Percentiles rank a stretch among this genome's conserved stretches.
Evolutionary conservation across 371 early-diverging fungal species (phyloP).

Genomic region (Mortierella sp.): DNA sequence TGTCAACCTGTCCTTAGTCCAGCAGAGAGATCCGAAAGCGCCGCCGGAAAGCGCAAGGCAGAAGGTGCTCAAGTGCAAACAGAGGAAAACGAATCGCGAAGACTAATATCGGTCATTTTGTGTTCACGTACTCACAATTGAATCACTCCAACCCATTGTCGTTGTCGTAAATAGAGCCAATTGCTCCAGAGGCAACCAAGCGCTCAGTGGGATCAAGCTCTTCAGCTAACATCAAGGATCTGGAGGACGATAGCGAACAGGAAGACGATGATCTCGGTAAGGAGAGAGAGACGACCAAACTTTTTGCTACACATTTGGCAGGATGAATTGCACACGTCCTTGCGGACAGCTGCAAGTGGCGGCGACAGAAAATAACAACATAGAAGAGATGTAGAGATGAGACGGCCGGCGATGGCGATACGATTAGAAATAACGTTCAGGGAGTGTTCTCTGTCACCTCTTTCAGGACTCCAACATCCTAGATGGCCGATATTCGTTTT

Average conservation of each 20-base stretch:
- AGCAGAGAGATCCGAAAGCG: conserved; percentile 9
- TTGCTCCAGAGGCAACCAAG: conserved; percentile 20
- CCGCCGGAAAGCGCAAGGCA: conserved; percentile 50
- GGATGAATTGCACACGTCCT: too few relatives aligned
- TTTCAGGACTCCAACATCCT: too few relatives aligned
- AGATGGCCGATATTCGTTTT: too few relatives aligned
- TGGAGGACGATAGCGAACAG: conserved; percentile 44
- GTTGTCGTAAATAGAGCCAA: conserved; percentile 17
- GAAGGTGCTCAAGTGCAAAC: conserved; percentile 20
- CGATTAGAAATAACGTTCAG: too few relatives aligned
- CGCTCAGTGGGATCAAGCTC: conserved; percentile 44
- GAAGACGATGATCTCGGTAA: conserved; percentile 57
- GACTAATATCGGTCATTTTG: too few relatives aligned
- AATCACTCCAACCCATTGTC: neutral
- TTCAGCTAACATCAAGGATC: conserved; percentile 19
- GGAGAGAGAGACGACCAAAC: neutral
- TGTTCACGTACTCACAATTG: neutral
- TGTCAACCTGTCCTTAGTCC: neutral
- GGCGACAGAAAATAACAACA: too few relatives aligned
- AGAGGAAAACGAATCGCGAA: neutral
- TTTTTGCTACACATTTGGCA: too few relatives aligned
- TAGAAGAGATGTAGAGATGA: too few relatives aligned
- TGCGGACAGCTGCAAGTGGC: too few relatives aligned
- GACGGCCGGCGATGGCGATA: too few relatives aligned
- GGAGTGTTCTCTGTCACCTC: too few relatives aligned